Conservation (phyloP, 2,329 filamentous ascomycete genomes). For the Diaporthe ampelina region DNA sequence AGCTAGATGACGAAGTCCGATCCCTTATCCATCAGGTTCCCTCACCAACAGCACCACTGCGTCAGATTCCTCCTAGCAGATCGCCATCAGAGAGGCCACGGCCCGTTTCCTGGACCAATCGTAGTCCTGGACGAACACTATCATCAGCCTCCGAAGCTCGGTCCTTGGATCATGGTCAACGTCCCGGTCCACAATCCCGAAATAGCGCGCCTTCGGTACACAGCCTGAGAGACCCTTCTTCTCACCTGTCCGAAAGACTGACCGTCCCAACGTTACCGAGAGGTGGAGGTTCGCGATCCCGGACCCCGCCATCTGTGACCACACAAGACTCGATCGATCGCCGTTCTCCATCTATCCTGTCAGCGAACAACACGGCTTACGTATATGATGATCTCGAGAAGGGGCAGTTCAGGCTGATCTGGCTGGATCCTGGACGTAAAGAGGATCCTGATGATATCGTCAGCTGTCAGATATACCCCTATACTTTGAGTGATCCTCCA, state of each 20-base stretch:
- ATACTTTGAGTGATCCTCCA: not conserved
- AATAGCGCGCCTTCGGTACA: not conserved
- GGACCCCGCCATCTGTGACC: not conserved
- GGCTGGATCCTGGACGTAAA: not conserved
- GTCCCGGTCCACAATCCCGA: not conserved
- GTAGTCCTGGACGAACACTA: not conserved
- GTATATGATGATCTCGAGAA: not conserved
- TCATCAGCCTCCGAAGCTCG: not conserved
- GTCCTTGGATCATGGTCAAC: not conserved
- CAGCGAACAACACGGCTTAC: not conserved
- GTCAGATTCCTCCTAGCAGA: not conserved
- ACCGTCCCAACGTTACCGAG: not conserved
- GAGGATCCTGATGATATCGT: not conserved
- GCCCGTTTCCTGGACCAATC: not conserved
- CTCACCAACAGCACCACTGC: not conserved
- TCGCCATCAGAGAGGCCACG: not conserved
- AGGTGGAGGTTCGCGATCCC: not conserved
- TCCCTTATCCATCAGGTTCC: not conserved
- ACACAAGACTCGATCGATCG: not conserved
- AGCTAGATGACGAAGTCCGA: not conserved
- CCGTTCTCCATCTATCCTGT: not conserved
- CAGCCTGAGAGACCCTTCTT: not conserved
- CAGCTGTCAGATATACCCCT: constrained; percentile 12
- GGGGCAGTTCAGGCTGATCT: constrained; percentile 7
- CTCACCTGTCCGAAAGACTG: not conserved